Evolutionary conservation across 768 basidiomycete species (phyloP).

Genomic region (Ramaria rubella): DNA sequence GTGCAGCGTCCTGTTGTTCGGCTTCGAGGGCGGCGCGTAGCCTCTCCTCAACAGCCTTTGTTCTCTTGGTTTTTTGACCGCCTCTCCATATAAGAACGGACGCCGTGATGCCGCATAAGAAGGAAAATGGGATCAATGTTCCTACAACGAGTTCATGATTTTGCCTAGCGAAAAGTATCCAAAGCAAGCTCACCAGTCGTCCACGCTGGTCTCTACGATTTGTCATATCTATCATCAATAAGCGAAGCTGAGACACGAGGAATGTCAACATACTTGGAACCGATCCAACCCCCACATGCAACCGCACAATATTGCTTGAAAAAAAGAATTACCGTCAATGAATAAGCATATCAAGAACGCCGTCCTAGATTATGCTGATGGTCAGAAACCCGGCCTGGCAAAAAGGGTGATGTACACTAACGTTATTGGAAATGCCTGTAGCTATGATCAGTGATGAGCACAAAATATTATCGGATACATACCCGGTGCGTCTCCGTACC

Average conservation of each 20-base stretch:
- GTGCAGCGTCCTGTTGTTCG: background rate
- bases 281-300: slow-evolving; percentile 79
- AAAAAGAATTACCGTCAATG: slow-evolving; percentile 73
- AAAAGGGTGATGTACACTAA: slow-evolving; percentile 23
- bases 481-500: slow-evolving; percentile 76
- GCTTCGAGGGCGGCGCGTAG: slow-evolving; percentile 39
- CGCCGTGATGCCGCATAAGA: slow-evolving; percentile 71
- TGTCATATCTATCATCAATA: slow-evolving; percentile 26
- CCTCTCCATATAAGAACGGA: slow-evolving; percentile 72
- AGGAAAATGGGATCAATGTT: slow-evolving; percentile 61
- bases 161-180: background rate
- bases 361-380: slow-evolving; percentile 34
- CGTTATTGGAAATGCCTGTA: slow-evolving; percentile 65
- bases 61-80: slow-evolving; percentile 60
- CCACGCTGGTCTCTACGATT: slow-evolving; percentile 63
- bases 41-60: slow-evolving; percentile 54
- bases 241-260: slow-evolving; percentile 2
- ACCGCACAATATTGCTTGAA: slow-evolving; percentile 70
- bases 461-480: slow-evolving; percentile 17
- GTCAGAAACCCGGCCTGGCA: background rate
- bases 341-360: slow-evolving; percentile 69
- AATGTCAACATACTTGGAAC: slow-evolving; percentile 25
- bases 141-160: slow-evolving; percentile 25
- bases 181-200: slow-evolving; percentile 34
- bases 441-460: background rate